Evolutionary conservation across 768 basidiomycete species (phyloP).

Genomic region (Exsudoporus frostii): DNA sequence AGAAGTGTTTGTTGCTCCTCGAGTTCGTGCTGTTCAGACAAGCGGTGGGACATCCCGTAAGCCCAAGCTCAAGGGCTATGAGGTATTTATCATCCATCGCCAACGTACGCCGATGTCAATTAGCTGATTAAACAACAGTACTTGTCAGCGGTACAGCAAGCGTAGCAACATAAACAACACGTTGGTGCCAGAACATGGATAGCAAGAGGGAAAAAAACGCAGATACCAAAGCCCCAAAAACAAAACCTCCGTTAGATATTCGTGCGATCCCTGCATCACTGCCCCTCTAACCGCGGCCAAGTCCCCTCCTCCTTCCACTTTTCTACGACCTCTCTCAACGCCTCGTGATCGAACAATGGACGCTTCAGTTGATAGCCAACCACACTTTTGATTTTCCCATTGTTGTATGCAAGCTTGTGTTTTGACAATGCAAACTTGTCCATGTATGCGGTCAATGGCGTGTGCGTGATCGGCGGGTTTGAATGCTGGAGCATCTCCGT

Average conservation of each 20-base stretch:
- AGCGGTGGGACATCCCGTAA: not conserved
- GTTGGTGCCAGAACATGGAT: constrained; percentile 12
- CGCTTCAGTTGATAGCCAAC: constrained; percentile 63
- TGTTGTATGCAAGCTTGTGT: constrained; percentile 64
- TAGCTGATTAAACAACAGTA: constrained; percentile 25
- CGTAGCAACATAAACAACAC: constrained; percentile 8
- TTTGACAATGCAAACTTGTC: constrained; percentile 70
- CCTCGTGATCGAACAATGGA: constrained; percentile 60
- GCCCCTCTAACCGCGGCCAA: constrained; percentile 28
- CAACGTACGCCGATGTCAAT: too few species aligned
- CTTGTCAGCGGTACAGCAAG: constrained; percentile 28
- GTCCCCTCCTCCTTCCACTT: constrained; percentile 75
- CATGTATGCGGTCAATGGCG: constrained; percentile 77
- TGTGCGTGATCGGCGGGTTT: constrained; percentile 66
- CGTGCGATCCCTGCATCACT: constrained; percentile 1
- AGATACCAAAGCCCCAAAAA: constrained; percentile 18
- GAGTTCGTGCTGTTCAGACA: not conserved
- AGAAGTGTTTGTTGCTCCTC: constrained; percentile 20
- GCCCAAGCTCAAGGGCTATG: too few species aligned
- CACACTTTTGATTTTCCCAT: constrained; percentile 70
- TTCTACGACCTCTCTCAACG: constrained; percentile 67
- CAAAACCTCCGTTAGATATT: constrained; percentile 15
- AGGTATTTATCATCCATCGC: too few species aligned
- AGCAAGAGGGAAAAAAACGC: constrained; percentile 11
- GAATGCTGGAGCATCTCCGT: constrained; percentile 74